These are phyloP conservation scores for Backusella macrospora DNA, from an alignment of 192 early-diverging fungal genomes.

Conservation along the genomic window DNA sequence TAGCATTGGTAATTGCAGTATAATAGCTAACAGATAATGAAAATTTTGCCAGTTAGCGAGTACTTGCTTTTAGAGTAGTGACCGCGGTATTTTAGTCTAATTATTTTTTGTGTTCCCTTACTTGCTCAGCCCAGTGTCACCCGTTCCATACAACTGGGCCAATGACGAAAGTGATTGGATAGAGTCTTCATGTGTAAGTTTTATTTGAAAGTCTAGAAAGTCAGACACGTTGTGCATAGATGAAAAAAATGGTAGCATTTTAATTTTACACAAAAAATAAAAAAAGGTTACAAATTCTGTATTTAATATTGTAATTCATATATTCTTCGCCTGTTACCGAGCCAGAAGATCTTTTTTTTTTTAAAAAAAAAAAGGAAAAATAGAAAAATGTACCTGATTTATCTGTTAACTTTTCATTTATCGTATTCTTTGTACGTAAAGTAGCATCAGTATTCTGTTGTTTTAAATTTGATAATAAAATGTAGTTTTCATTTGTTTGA, in stretches of 20 bases:
- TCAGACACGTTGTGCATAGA: not conserved
- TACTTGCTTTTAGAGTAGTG: not conserved
- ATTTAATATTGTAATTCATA: not conserved
- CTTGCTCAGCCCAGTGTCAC: not conserved
- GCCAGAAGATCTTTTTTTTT: not conserved
- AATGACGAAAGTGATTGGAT: not conserved
- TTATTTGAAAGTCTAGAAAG: not conserved
- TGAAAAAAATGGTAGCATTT: too few species aligned
- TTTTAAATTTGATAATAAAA: not conserved
- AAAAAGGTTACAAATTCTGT: not conserved
- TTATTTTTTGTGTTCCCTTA: not conserved
- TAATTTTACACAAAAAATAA: not conserved
- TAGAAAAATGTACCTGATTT: not conserved
- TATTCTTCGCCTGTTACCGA: not conserved
- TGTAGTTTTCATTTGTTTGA: not conserved
- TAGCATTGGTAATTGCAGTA: not conserved
- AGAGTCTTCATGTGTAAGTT: not conserved
- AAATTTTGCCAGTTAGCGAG: not conserved
- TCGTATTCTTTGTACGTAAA: not conserved
- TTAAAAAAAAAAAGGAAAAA: not conserved
- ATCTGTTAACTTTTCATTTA: not conserved
- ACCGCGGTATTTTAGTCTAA: not conserved
- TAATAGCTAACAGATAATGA: not conserved
- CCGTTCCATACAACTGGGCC: conserved; percentile 1
- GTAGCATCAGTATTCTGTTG: not conserved